A percentile compares a stretch with the other conserved stretches of the same genome.
These are phyloP conservation scores for Metschnikowia similis DNA, from an alignment of 805 yeast genomes.

Conservation along the genomic window DNA sequence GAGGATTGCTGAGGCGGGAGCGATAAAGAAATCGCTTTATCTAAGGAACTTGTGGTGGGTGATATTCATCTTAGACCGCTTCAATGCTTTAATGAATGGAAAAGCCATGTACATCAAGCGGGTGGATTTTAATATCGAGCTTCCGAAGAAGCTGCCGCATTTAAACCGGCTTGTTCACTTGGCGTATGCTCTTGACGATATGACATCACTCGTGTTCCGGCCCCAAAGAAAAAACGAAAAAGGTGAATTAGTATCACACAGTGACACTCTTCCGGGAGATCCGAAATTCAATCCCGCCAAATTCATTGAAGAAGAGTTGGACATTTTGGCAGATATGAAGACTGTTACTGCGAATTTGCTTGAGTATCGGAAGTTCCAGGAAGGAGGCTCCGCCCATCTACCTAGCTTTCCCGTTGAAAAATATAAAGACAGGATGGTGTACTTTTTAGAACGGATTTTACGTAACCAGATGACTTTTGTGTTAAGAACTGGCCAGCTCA, in stretches of 20 bases:
- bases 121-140: conserved; percentile 15
- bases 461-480: conserved; percentile 12
- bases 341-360: not conserved
- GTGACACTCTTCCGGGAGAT: conserved; percentile 12
- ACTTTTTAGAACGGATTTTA: conserved; percentile 12
- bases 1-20: conserved; percentile 9
- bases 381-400: not conserved
- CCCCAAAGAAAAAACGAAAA: conserved; percentile 8
- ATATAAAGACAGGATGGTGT: conserved; percentile 13
- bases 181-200: conserved; percentile 16
- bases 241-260: not conserved
- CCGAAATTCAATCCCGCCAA: conserved; percentile 11
- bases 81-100: conserved; percentile 15
- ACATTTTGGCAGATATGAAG: conserved; percentile 4
- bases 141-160: conserved; percentile 11
- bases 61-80: conserved; percentile 18
- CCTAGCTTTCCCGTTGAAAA: conserved; percentile 10
- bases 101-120: conserved; percentile 16
- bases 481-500: conserved; percentile 15
- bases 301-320: conserved; percentile 9
- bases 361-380: not conserved
- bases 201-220: conserved; percentile 13
- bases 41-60: conserved; percentile 20
- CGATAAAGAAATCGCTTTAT: conserved; percentile 12
- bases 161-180: conserved; percentile 11